Conservation (phyloP, 768 basidiomycete genomes). For the Baorangia bicolor region DNA sequence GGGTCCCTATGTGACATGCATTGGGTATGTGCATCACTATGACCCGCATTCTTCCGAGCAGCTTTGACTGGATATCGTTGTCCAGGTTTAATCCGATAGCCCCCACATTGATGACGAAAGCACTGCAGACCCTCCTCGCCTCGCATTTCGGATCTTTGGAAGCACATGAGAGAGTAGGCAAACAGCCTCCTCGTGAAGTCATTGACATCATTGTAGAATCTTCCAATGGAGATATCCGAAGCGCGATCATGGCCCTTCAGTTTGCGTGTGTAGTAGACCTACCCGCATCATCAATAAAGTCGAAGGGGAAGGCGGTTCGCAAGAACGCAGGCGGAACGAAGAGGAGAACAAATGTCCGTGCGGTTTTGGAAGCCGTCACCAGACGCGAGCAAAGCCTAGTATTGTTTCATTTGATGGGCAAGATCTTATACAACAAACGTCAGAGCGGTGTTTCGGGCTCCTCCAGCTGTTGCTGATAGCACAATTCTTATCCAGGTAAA, state of each 20-base stretch:
- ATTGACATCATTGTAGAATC: slow-evolving; percentile 76
- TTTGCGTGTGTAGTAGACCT: slow-evolving; percentile 63
- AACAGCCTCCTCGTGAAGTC: slow-evolving; percentile 58
- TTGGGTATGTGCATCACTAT: slow-evolving; percentile 52
- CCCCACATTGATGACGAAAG: slow-evolving; percentile 77
- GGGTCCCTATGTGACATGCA: slow-evolving; percentile 77
- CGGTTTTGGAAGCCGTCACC: slow-evolving; percentile 71
- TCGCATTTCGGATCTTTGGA: slow-evolving; percentile 43
- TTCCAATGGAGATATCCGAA: slow-evolving; percentile 88
- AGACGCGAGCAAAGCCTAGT: slow-evolving; percentile 82
- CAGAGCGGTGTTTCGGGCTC: background rate
- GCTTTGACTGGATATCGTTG: background rate
- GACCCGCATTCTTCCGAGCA: background rate
- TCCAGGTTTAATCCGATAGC: slow-evolving; percentile 91
- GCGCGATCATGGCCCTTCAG: slow-evolving; percentile 91
- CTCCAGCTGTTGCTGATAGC: background rate
- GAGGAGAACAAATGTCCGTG: slow-evolving; percentile 21
- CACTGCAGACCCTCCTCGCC: slow-evolving; percentile 60
- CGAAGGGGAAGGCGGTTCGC: slow-evolving; percentile 32
- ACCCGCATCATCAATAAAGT: slow-evolving; percentile 13
- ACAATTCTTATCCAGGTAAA: slow-evolving; percentile 54
- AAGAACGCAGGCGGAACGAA: slow-evolving; percentile 24
- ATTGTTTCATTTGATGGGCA: slow-evolving; percentile 91
- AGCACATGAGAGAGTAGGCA: slow-evolving; percentile 10
- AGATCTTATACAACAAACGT: slow-evolving; percentile 96